phyloP scores from a whole-genome alignment of 768 basidiomycete genomes.

The Cystobasidium ongulense region DNA sequence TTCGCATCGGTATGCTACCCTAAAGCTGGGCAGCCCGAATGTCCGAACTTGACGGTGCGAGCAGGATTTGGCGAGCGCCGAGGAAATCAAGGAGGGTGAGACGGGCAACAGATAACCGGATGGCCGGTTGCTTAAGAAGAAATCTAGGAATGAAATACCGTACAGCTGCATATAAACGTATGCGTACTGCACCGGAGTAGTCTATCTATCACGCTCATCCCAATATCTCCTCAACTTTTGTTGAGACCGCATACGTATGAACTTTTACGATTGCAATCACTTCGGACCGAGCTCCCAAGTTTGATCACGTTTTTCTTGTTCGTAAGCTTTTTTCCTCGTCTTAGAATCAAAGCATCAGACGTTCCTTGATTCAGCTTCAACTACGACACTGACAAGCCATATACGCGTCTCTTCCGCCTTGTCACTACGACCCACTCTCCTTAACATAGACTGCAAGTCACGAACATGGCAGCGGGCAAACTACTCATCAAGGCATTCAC shows the following conservation, averaged over 20 bases:
- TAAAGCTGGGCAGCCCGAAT: too few species aligned
- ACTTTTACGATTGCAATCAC: not conserved
- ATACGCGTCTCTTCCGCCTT: not conserved
- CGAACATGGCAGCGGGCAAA: not conserved
- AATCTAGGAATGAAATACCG: too few species aligned
- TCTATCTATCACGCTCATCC: too few species aligned
- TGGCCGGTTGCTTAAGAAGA: too few species aligned
- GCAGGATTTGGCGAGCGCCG: not conserved
- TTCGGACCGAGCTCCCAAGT: not conserved
- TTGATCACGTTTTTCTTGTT: not conserved
- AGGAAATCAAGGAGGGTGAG: not conserved
- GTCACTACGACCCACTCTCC: not conserved
- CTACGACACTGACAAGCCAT: not conserved
- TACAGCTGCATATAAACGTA: too few species aligned
- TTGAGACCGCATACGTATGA: too few species aligned
- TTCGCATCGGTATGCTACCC: too few species aligned
- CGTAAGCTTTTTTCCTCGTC: not conserved
- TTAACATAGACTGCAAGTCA: not conserved
- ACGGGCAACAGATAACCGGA: not conserved
- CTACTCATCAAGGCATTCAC: constrained; percentile 15
- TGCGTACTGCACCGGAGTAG: too few species aligned
- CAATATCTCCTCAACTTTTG: too few species aligned
- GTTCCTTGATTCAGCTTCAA: not conserved
- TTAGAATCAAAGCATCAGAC: not conserved
- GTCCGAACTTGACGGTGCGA: not conserved